Percentiles rank a stretch among this genome's conserved stretches.
Evolutionary conservation across 768 basidiomycete genomes (phyloP).

Genomic region (Neoboletus magnificus): DNA sequence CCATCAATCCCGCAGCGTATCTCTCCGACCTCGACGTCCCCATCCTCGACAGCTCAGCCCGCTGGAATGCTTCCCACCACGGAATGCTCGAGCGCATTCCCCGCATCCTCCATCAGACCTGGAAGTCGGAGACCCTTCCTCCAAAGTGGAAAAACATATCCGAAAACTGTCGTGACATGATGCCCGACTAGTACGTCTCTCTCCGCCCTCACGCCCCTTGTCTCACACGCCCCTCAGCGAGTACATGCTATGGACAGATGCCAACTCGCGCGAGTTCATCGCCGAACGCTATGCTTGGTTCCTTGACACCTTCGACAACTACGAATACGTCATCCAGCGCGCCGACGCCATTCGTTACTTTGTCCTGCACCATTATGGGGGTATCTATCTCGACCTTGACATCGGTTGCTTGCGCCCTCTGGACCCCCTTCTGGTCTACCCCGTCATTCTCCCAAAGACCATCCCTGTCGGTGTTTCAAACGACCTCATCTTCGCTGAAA

Average conservation of each 20-base stretch:
- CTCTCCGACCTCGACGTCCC: conserved; percentile 76
- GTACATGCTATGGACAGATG: conserved; percentile 98
- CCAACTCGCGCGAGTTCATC: conserved; percentile 84
- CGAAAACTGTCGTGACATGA: conserved; percentile 82
- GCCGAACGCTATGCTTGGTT: conserved; percentile 87
- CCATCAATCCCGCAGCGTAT: conserved; percentile 75
- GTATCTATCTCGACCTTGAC: conserved; percentile 95
- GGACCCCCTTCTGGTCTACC: conserved; percentile 81
- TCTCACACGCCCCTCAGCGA: conserved; percentile 51
- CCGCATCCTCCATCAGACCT: conserved; percentile 95
- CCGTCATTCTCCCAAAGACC: conserved; percentile 90
- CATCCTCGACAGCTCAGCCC: conserved; percentile 47
- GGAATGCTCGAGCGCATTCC: conserved; percentile 75
- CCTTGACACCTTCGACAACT: conserved; percentile 88
- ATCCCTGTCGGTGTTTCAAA: conserved; percentile 97
- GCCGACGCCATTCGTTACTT: conserved; percentile 99
- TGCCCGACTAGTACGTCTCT: conserved; percentile 88
- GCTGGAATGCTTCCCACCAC: conserved; percentile 63
- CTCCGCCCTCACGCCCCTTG: conserved; percentile 4
- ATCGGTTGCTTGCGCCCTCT: conserved; percentile 86
- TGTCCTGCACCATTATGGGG: conserved; percentile 92
- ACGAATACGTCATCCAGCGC: conserved; percentile 89
- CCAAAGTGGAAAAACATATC: conserved; percentile 77
- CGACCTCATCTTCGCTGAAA: conserved; percentile 92
- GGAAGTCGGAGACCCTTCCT: conserved; percentile 90